These are phyloP conservation scores for Colletotrichum godetiae DNA, from an alignment of 2,329 filamentous ascomycete genomes.

Conservation along the genomic window DNA sequence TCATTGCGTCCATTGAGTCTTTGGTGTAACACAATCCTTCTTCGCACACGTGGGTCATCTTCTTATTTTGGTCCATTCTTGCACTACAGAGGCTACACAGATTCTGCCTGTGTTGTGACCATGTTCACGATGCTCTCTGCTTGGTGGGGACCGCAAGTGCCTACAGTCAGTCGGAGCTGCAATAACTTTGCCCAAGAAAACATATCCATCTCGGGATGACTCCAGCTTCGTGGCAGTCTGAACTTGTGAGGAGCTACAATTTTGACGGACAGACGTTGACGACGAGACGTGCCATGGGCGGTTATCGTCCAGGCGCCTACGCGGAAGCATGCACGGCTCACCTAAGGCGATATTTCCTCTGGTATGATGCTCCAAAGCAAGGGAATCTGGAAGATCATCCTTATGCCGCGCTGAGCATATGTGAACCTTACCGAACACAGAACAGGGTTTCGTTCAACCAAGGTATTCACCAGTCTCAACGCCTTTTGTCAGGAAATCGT, in stretches of 20 bases:
- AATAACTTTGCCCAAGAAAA: neutral
- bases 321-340: neutral
- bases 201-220: neutral
- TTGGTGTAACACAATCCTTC: too few species aligned
- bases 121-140: neutral
- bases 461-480: neutral
- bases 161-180: neutral
- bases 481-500: slow-evolving; percentile 2
- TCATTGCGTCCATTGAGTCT: neutral
- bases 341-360: neutral
- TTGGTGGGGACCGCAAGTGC: neutral
- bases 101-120: neutral
- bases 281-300: neutral
- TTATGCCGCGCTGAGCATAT: neutral
- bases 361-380: neutral
- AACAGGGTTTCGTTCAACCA: neutral
- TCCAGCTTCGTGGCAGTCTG: neutral
- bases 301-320: neutral
- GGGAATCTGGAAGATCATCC: neutral
- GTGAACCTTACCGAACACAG: neutral
- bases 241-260: neutral
- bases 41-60: neutral
- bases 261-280: neutral
- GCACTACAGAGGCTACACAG: neutral
- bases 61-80: neutral